Percentiles rank a stretch among this genome's conserved stretches.
These are phyloP conservation scores for Cyclanthera cordifolia DNA, from an alignment of 306 rosid genomes.

Conservation along the genomic window DNA sequence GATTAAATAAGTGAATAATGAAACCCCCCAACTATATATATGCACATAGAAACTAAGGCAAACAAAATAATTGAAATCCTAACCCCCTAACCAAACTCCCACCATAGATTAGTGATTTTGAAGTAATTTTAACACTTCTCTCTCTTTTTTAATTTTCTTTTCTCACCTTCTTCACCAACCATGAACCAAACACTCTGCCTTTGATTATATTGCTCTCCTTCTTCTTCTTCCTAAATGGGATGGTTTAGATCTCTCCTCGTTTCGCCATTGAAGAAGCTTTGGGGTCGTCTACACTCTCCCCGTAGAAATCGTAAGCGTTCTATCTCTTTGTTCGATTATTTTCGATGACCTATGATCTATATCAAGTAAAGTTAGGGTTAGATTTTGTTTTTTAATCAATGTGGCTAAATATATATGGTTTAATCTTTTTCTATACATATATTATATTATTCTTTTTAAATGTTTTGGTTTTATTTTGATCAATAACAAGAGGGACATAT, in stretches of 20 bases:
- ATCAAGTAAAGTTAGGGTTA: background rate
- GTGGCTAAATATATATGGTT: background rate
- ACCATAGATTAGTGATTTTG: background rate
- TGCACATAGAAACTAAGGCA: no score
- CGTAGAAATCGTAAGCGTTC: slow-evolving; percentile 29
- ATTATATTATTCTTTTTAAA: no score
- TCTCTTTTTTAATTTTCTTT: background rate
- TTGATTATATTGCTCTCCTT: background rate
- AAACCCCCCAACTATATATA: background rate
- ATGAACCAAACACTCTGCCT: background rate
- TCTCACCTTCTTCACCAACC: slow-evolving; percentile 14
- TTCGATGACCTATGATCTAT: no score
- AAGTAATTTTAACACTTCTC: background rate
- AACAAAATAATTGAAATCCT: background rate
- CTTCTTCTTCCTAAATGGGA: slow-evolving; percentile 31
- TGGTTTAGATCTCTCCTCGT: slow-evolving; percentile 41
- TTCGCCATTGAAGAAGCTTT: slow-evolving; percentile 55
- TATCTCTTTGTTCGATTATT: background rate
- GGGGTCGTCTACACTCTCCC: slow-evolving; percentile 39
- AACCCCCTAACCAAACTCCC: background rate
- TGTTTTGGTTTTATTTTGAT: background rate
- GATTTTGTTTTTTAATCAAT: background rate
- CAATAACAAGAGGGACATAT: no score
- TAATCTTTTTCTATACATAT: no score
- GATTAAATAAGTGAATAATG: background rate